Percentiles rank a stretch among this genome's conserved stretches.
These are phyloP conservation scores for Solanum stenotomum DNA, from an alignment of 257 asterid genomes.

Conservation along the genomic window DNA sequence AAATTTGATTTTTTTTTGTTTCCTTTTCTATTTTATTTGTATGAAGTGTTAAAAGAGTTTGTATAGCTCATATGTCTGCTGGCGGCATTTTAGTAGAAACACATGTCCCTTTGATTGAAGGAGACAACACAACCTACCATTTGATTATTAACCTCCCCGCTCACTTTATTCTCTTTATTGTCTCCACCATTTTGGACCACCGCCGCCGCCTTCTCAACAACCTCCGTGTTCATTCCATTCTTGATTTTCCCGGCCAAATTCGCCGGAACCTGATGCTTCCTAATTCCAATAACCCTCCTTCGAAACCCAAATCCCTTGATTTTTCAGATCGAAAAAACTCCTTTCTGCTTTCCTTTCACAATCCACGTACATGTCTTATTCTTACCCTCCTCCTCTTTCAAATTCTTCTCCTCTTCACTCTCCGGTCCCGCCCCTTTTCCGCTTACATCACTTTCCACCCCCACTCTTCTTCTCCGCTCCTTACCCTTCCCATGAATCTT, in stretches of 20 bases:
- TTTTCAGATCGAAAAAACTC: not conserved
- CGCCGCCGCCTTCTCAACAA: not conserved
- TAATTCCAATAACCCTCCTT: not conserved
- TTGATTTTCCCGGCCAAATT: not conserved
- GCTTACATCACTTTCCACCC: not conserved
- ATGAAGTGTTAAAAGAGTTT: no score
- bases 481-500: not conserved
- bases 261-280: constrained; percentile 8
- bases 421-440: constrained; percentile 4
- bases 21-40: no score
- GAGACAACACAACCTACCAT: not conserved
- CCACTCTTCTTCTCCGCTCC: not conserved
- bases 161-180: not conserved
- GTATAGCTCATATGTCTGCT: not conserved
- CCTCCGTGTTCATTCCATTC: not conserved
- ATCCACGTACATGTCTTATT: constrained; percentile 14
- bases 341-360: not conserved
- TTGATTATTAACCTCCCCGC: not conserved
- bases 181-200: not conserved
- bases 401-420: constrained; percentile 16
- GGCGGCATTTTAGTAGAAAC: not conserved
- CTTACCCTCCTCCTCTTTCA: constrained; percentile 18
- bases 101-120: not conserved
- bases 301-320: not conserved
- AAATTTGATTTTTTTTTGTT: accelerated